Conservation (phyloP, 2,329 filamentous ascomycete genomes). For the Stemphylium beticola region DNA sequence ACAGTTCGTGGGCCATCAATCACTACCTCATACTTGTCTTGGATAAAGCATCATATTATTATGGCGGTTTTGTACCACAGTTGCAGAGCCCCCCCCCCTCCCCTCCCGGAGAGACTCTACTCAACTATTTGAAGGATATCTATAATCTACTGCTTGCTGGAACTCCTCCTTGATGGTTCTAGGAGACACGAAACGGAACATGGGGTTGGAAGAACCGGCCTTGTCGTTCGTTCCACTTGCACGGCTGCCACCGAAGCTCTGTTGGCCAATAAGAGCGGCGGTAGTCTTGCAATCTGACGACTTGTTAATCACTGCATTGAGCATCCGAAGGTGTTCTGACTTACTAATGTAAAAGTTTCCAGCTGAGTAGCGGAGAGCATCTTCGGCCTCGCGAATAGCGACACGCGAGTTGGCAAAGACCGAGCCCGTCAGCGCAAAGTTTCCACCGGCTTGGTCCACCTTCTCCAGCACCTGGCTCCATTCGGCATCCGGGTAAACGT, state of each 20-base stretch:
- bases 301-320: no score
- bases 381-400: conserved; percentile 70
- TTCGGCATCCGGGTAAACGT: no score
- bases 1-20: no score
- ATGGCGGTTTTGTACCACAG: no score
- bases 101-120: no score
- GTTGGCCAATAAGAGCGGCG: no score
- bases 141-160: conserved; percentile 52
- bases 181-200: conserved; percentile 61
- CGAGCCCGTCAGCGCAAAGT: conserved; percentile 69
- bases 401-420: conserved; percentile 73
- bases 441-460: no score
- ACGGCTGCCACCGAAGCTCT: conserved; percentile 26
- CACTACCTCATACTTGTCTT: no score
- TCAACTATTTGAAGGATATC: conserved; percentile 50
- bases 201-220: conserved; percentile 58
- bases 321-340: background rate
- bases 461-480: no score
- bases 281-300: no score
- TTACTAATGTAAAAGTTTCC: conserved; percentile 81
- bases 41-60: no score
- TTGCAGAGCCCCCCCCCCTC: no score
- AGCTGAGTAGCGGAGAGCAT: conserved; percentile 71
- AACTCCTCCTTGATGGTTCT: conserved; percentile 62
- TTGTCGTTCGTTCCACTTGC: conserved; percentile 63